Conservation (phyloP, 352 stramenopile genomes). For the Globisporangium camurandrum region DNA sequence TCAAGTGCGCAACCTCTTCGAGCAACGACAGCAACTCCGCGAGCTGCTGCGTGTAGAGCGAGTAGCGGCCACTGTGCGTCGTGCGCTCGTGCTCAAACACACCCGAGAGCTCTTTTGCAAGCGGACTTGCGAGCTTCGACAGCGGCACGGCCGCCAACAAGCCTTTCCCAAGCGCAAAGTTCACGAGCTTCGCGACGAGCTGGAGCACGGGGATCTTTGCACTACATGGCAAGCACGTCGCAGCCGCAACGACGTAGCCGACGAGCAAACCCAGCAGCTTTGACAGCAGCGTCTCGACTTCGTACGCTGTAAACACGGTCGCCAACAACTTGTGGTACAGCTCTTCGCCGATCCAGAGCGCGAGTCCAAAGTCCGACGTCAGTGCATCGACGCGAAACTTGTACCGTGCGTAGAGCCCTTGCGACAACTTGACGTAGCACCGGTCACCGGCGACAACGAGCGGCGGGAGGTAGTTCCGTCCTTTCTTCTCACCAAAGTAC, state of each 20-base stretch:
- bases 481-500: constrained; percentile 69
- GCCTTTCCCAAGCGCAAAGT: constrained; percentile 50
- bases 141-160: constrained; percentile 46
- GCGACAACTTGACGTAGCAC: constrained; percentile 58
- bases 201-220: constrained; percentile 45
- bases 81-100: constrained; percentile 61
- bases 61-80: constrained; percentile 56
- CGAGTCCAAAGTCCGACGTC: constrained; percentile 61
- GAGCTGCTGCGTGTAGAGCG: constrained; percentile 57
- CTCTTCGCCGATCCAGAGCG: constrained; percentile 62
- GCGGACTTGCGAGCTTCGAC: constrained; percentile 34
- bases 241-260: constrained; percentile 37
- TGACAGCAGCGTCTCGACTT: constrained; percentile 58
- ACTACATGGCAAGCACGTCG: constrained; percentile 28
- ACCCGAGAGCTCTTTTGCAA: constrained; percentile 44
- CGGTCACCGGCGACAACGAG: constrained; percentile 48
- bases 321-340: constrained; percentile 50
- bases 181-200: constrained; percentile 51
- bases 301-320: constrained; percentile 42
- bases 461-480: constrained; percentile 55
- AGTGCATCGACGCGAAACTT: constrained; percentile 74
- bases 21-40: constrained; percentile 52
- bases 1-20: constrained; percentile 49
- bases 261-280: constrained; percentile 35
- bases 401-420: constrained; percentile 63